phyloP scores from a whole-genome alignment of 139 green algal genomes.

The Tetradesmus lagerheimii region DNA sequence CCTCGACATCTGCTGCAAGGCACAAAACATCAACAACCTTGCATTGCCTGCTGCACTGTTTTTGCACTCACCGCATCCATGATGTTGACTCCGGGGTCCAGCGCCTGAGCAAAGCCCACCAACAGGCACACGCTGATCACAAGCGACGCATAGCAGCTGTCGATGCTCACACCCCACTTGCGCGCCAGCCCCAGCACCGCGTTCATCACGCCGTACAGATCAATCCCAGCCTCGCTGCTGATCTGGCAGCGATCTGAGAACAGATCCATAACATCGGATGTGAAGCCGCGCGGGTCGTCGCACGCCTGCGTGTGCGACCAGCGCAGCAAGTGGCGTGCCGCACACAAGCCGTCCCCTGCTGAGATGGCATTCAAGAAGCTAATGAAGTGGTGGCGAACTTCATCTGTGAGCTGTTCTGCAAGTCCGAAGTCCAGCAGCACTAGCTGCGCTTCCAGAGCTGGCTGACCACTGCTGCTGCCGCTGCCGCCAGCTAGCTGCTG shows the following conservation, averaged over 20 bases:
- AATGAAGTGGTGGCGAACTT: slow-evolving; percentile 88
- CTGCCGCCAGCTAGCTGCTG: slow-evolving; percentile 9
- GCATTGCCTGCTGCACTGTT: too few species aligned
- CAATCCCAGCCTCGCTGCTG: slow-evolving; percentile 66
- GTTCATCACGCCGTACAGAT: slow-evolving; percentile 89
- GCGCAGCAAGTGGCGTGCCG: slow-evolving; percentile 80
- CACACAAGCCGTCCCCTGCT: slow-evolving; percentile 71
- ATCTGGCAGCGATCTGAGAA: slow-evolving; percentile 76
- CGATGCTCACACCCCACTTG: slow-evolving; percentile 83
- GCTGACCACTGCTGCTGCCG: not conserved
- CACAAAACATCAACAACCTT: too few species aligned
- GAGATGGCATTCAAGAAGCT: slow-evolving; percentile 87
- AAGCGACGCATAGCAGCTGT: slow-evolving; percentile 89
- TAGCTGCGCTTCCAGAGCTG: slow-evolving; percentile 59
- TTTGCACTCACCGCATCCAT: slow-evolving; percentile 80
- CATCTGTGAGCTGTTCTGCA: slow-evolving; percentile 83
- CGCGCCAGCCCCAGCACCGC: slow-evolving; percentile 72
- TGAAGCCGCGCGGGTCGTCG: slow-evolving; percentile 69
- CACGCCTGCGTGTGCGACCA: slow-evolving; percentile 66
- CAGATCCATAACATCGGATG: slow-evolving; percentile 74
- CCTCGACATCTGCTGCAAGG: too few species aligned
- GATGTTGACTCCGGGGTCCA: slow-evolving; percentile 91
- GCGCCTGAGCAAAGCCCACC: slow-evolving; percentile 85
- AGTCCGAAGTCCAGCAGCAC: slow-evolving; percentile 92
- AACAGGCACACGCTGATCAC: slow-evolving; percentile 89